Evolutionary conservation across 768 basidiomycete genomes (phyloP), one percentile per base, ranked within the genome.

Genomic region (Astraeus odoratus): DNA sequence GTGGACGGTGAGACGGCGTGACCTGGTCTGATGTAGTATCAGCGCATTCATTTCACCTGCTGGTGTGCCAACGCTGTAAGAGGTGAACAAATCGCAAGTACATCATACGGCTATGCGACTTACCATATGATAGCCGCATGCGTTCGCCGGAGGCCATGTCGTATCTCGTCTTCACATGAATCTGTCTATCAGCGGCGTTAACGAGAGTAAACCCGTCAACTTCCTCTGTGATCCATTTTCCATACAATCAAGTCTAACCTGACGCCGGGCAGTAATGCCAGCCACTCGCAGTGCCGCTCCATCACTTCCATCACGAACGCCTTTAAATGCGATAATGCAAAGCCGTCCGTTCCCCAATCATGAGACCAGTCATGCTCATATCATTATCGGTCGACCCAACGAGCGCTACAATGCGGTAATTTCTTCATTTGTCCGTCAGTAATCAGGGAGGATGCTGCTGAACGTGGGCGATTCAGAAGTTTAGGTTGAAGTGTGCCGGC

Each of bases 381-480:
- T 98, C 96, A 58, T 99, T 99, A 68, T 99, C 96, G 60, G 98
- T 98, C 4, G 92, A 95, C 27, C 96, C 96, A 48, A 98, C 96
- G 33, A 99, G 80, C n/a, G 96, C 96, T 50, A 95, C 95, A 54
- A 99, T 96, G 64, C 80, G 87, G 51, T 98, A 82, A 57, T 97
- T 69, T 68, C n/a, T 73, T 60, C 25, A 76, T 73, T 57, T 96
- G 86, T 27, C 77, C 80, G 22, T 79, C 72, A 1, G 82, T 80
- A 60, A 99, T 96, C 53, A 38, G 73, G 72, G 8, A 99, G 75
- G 39, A 81, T 74, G 35, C 73, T 67, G 46, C 98, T 71, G 48
- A 94, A 80, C n/a, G 74, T 64, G 0, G 93, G 90, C 96, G 95
- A 99, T 71, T 99, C 96, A 1, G 81, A 74, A n/a, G n/a, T n/a